A percentile compares a stretch with the other conserved stretches of the same genome.
These are phyloP conservation scores for Gossypium gossypioides DNA, from an alignment of 441 rosid genomes.

Conservation along the genomic window DNA sequence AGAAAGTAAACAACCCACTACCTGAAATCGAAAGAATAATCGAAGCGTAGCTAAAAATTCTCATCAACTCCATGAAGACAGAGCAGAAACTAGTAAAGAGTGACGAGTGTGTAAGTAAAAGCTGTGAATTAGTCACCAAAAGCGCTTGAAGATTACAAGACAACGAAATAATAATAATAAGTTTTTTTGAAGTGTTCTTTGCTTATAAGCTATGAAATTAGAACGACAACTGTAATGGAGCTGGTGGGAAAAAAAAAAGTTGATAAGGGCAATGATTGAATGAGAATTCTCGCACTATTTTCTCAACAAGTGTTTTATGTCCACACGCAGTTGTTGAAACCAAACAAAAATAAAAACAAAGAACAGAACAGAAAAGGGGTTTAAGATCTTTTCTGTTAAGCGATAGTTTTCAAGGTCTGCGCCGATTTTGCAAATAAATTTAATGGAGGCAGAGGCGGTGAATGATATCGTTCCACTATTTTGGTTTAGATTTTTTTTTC, in stretches of 20 bases:
- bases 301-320: background rate
- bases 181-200: too few species aligned
- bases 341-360: background rate
- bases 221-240: background rate
- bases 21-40: slow-evolving; percentile 29
- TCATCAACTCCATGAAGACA: slow-evolving; percentile 21
- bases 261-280: slow-evolving; percentile 1
- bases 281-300: background rate
- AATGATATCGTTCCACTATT: background rate
- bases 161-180: background rate
- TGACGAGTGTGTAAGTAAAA: background rate
- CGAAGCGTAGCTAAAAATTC: slow-evolving; percentile 17
- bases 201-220: background rate
- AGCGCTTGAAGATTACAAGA: background rate
- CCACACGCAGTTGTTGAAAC: background rate
- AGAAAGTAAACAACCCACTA: background rate
- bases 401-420: too few species aligned
- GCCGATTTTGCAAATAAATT: too few species aligned
- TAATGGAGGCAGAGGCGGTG: background rate
- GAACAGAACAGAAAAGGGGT: background rate
- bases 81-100: background rate
- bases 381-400: background rate
- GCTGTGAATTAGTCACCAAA: background rate
- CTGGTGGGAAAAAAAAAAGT: background rate
- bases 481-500: background rate